phyloP scores from a whole-genome alignment of 495 filamentous ascomycete genomes.

The Aspergillus incahuasiensis region DNA sequence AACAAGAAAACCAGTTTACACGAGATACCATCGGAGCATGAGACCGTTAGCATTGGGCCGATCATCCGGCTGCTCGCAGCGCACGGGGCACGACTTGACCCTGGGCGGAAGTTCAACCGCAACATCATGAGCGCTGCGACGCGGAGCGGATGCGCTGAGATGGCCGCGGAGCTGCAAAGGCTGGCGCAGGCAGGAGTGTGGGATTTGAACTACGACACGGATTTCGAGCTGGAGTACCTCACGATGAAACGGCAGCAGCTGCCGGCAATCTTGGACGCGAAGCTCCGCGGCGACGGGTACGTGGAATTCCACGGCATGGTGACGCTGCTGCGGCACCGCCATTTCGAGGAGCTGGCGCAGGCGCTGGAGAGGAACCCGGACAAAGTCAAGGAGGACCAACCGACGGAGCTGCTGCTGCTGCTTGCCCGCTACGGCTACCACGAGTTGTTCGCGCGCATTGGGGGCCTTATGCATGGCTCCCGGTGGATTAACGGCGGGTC shows the following conservation, averaged over 20 bases:
- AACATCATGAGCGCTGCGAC: not conserved
- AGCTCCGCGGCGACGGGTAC: not conserved
- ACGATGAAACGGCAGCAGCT: slow-evolving; percentile 15
- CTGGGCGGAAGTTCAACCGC: not conserved
- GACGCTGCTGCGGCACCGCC: slow-evolving; percentile 5
- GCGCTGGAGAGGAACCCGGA: slow-evolving; percentile 7
- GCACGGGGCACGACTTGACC: not conserved
- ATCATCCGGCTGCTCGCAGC: not conserved
- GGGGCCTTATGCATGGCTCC: not conserved
- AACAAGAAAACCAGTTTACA: not conserved
- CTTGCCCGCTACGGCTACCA: slow-evolving; percentile 20
- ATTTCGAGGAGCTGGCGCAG: slow-evolving; percentile 8
- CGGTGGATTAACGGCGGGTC: slow-evolving; percentile 18
- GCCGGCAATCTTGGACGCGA: not conserved
- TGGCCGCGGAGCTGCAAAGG: slow-evolving; percentile 13
- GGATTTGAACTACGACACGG: not conserved
- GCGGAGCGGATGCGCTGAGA: slow-evolving; percentile 12
- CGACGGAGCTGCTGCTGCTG: slow-evolving; percentile 4
- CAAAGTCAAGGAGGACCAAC: not conserved
- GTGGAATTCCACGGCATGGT: not conserved
- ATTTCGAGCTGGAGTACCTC: not conserved
- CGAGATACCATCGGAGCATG: not conserved
- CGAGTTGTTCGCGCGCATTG: slow-evolving; percentile 18
- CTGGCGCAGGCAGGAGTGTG: not conserved
- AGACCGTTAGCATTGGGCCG: not conserved